phyloP scores from a whole-genome alignment of 1,284 basidiomycete species.

The Naganishia sp. region DNA sequence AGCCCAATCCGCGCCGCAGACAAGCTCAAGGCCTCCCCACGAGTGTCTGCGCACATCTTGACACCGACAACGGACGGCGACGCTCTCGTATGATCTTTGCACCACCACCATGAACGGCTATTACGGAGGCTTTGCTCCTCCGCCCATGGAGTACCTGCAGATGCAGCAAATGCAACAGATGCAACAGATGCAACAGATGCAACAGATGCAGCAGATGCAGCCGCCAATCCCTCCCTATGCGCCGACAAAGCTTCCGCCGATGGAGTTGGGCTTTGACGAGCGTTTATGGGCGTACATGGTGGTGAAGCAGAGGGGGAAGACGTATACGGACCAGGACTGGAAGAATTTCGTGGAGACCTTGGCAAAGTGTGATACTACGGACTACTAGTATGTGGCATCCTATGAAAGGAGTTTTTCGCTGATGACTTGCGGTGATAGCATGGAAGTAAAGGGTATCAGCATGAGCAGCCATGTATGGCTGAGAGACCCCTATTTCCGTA shows the following conservation, averaged over 20 bases:
- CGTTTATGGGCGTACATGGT: conserved; percentile 16
- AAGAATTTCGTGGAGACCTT: conserved; percentile 7
- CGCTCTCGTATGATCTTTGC: neutral
- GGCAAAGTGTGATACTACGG: conserved; percentile 15
- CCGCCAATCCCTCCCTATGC: neutral
- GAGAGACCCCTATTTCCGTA: conserved; percentile 21
- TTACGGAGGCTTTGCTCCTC: conserved; percentile 19
- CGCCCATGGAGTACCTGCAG: neutral
- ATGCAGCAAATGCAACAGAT: neutral
- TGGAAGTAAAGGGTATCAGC: conserved; percentile 24
- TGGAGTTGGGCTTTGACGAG: neutral
- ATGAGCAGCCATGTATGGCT: conserved; percentile 21
- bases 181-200: neutral
- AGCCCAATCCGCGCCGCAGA: too few relatives aligned
- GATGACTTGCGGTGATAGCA: neutral
- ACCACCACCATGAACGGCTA: conserved; percentile 26
- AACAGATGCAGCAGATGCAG: neutral
- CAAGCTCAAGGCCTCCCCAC: neutral
- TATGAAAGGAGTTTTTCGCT: neutral
- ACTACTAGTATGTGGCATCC: conserved; percentile 12
- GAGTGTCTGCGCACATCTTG: neutral
- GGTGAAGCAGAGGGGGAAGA: neutral
- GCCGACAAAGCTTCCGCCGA: conserved; percentile 5
- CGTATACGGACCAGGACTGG: conserved; percentile 6
- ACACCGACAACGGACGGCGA: neutral